Base-by-base conservation (phyloP, 2,329 filamentous ascomycete species). In the Tolypocladium ovalisporum region DNA sequence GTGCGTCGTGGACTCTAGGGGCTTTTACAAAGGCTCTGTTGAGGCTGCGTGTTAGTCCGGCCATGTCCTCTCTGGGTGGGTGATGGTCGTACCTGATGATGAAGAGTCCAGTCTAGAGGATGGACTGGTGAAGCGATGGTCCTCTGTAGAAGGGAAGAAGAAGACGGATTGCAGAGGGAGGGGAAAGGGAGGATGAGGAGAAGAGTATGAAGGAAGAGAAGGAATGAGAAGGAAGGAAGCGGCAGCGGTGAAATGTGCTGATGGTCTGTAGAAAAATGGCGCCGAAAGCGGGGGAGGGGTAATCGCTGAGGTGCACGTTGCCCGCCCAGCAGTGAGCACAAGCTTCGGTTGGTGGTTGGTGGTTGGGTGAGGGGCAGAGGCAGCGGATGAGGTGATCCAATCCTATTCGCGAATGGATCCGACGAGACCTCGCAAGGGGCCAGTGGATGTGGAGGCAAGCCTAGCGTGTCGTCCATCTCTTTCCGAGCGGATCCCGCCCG, bases 201-300 rank as follows among this genome's bases (percentile, higher is more conserved):
- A 54, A 55, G 53, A 58, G 52, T 36, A 60, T 24, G 40, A 19
- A 57, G 54, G 62, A 55, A 55, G 54, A 58, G 54, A 42, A 62
- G 62, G 61, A 62, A 62, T 58, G 56, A 59, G 52, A 56, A 61
- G 61, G 57, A 59, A 54, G 54, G 60, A 61, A 59, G 59, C 54
- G 60, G 57, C n/a, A 51, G 56, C 54, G 37, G 37, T 47, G 27
- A 59, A 58, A 62, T 36, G 58, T 61, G 49, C 57, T 34, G 55
- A 39, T 44, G 56, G 35, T 60, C 27, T 34, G 54, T 35, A 59
- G 58, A 65, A 66, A 67, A 66, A 58, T 61, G 62, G 66, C 63
- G 61, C 67, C 67, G 67, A 70, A 68, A 70, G 68, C 68, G 68
- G 68, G 68, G 68, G 67, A 69, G 67, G 67, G 67, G 67, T 67